These are phyloP conservation scores for Nyssa sinensis DNA, from an alignment of 148 eudicot genomes.

Conservation along the genomic window DNA sequence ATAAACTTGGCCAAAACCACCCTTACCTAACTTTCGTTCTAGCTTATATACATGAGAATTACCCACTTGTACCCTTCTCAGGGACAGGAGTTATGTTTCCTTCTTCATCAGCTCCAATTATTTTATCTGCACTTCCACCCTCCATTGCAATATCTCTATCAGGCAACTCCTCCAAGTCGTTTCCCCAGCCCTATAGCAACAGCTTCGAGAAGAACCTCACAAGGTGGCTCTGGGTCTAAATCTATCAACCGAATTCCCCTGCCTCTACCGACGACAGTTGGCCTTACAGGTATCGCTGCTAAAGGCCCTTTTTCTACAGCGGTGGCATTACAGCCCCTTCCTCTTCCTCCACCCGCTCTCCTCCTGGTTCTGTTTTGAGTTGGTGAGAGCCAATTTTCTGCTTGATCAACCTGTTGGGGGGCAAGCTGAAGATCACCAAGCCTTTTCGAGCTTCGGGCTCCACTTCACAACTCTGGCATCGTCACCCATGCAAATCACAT, in stretches of 20 bases:
- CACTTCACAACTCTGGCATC: conserved; percentile 99
- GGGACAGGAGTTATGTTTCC: conserved; percentile 79
- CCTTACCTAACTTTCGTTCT: conserved; percentile 93
- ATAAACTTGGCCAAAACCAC: conserved; percentile 98
- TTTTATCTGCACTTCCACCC: conserved; percentile 74
- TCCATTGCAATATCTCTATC: conserved; percentile 78
- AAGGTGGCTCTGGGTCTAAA: conserved; percentile 74
- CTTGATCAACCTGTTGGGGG: conserved; percentile 62
- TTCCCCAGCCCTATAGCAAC: conserved; percentile 51
- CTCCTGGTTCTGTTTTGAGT: conserved; percentile 72
- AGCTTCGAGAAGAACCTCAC: conserved; percentile 58
- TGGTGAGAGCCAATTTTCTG: conserved; percentile 52
- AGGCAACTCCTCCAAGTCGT: conserved; percentile 54
- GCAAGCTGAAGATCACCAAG: conserved; percentile 89
- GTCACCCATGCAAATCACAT: conserved; percentile 80
- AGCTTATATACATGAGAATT: conserved; percentile 73
- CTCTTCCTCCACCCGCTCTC: conserved; percentile 75
- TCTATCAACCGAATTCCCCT: conserved; percentile 78
- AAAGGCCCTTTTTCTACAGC: conserved; percentile 63
- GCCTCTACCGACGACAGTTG: conserved; percentile 78
- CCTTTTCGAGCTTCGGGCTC: conserved; percentile 96
- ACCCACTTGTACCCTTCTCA: conserved; percentile 90
- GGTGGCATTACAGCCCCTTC: conserved; percentile 75
- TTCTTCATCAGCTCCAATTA: conserved; percentile 75
- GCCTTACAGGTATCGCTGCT: conserved; percentile 62